A percentile compares a stretch with the other conserved stretches of the same genome.
phyloP scores from a whole-genome alignment of 768 basidiomycete species.

The Podaxis mareebaensis region DNA sequence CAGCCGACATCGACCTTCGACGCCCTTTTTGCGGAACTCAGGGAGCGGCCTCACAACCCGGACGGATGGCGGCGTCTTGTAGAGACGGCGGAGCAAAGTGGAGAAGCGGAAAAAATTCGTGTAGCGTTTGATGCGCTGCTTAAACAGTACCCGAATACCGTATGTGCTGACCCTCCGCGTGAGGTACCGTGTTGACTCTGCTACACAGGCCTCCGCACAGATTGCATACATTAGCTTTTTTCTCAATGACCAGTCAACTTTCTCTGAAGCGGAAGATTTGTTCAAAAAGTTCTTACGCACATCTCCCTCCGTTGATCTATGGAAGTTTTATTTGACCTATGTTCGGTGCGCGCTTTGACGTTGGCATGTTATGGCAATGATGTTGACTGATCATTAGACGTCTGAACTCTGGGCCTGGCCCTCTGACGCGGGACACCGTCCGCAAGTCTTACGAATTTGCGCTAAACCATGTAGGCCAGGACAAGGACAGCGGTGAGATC shows the following conservation, averaged over 20 bases:
- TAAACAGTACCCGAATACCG: conserved; percentile 88
- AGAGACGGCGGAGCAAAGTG: conserved; percentile 71
- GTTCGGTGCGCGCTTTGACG: conserved; percentile 63
- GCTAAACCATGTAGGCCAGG: conserved; percentile 83
- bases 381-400: conserved; percentile 43
- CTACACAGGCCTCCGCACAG: conserved; percentile 71
- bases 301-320: conserved; percentile 87
- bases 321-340: conserved; percentile 92
- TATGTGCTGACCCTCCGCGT: conserved; percentile 42
- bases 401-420: conserved; percentile 52
- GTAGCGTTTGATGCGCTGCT: conserved; percentile 82
- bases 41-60: conserved; percentile 72
- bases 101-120: conserved; percentile 79
- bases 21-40: conserved; percentile 55
- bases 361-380: conserved; percentile 21
- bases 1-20: conserved; percentile 44
- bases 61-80: conserved; percentile 79
- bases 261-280: conserved; percentile 79
- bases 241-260: conserved; percentile 60
- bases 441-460: conserved; percentile 94
- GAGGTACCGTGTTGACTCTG: conserved; percentile 2
- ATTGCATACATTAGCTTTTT: conserved; percentile 83
- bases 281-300: conserved; percentile 86
- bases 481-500: conserved; percentile 89
- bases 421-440: conserved; percentile 72